Evolutionary conservation across 345 rosid genomes (phyloP), one percentile per base, ranked within the genome.

Genomic region (Brassica rapa): DNA sequence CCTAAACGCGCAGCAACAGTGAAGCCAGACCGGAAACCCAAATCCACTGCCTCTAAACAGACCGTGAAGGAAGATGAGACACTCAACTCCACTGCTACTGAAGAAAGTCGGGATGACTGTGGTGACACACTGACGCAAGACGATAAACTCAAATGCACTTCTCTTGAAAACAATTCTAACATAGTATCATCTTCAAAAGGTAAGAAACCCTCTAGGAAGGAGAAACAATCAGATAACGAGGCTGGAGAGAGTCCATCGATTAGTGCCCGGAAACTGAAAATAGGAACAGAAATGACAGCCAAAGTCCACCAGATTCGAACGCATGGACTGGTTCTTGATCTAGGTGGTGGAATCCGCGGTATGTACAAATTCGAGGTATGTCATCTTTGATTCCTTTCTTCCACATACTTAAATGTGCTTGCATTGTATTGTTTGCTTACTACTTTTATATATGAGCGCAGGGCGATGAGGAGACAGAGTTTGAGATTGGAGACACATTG

Each of bases 281-380:
- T 93, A 67, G 98, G 93, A 78, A 83, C 86, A 49, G 87, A 86
- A 82, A 74, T 86, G 66, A 67, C 82, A 9, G 96, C 97, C 56
- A 89, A 85, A 84, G 87, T 93, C 46, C 70, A 75, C 79, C 87
- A 91, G 85, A 75, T 91, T 73, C 92, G 95, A 32, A 53, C 87
- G 0, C 92, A 37, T 68, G 99, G 99, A 69, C 82, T 95, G 62
- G 96, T 91, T 80, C 97, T 91, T 84, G 97, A 95, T 73, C 76
- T 95, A 89, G 98, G 97, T 72, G 87, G 91, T 84, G 97, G 87
- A 76, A 81, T 93, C 74, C 98, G 87, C 65, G 99, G 96, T 68
- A 92, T 93, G 98, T 89, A 89, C 77, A 87, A 83, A 69, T 95
- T 91, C 78, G 84, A 90, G 93, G 99, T 93, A 84, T 66, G 56